Evolutionary conservation across 2,329 filamentous ascomycete genomes (phyloP).

Genomic region (Zymoseptoria ardabiliae): DNA sequence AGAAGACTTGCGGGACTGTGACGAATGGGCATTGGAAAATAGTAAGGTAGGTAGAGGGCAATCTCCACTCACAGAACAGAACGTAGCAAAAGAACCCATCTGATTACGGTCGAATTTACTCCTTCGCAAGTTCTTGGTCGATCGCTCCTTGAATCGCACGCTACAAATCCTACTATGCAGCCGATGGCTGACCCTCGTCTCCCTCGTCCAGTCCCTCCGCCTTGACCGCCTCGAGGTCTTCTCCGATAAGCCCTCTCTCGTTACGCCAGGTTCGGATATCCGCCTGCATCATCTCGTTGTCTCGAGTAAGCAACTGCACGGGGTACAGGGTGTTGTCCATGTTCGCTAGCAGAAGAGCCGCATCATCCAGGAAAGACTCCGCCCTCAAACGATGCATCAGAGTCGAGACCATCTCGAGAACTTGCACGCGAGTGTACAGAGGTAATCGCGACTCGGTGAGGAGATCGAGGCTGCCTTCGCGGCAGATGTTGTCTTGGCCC

Average conservation of each 20-base stretch:
- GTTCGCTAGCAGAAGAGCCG: neutral
- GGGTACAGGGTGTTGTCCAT: neutral
- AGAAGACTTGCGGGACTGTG: slow-evolving; percentile 30
- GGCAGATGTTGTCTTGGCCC: neutral
- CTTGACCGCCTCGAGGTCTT: too few species aligned
- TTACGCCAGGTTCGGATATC: neutral
- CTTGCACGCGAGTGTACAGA: neutral
- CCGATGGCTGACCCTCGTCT: neutral
- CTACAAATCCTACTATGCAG: neutral
- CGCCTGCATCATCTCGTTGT: neutral
- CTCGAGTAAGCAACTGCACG: neutral
- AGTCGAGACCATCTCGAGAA: neutral
- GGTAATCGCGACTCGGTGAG: neutral
- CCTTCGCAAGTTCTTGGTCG: neutral
- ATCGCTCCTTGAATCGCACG: neutral
- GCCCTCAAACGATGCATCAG: neutral
- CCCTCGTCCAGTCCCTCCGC: too few species aligned
- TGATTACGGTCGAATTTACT: too few species aligned
- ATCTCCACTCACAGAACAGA: too few species aligned
- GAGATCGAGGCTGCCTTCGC: neutral
- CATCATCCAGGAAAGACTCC: neutral
- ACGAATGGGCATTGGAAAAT: too few species aligned
- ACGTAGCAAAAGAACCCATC: too few species aligned
- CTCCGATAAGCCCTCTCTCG: too few species aligned
- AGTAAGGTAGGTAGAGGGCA: too few species aligned